Evolutionary conservation across 2,329 filamentous ascomycete genomes (phyloP).

Genomic region (Epichloe gansuensis): DNA sequence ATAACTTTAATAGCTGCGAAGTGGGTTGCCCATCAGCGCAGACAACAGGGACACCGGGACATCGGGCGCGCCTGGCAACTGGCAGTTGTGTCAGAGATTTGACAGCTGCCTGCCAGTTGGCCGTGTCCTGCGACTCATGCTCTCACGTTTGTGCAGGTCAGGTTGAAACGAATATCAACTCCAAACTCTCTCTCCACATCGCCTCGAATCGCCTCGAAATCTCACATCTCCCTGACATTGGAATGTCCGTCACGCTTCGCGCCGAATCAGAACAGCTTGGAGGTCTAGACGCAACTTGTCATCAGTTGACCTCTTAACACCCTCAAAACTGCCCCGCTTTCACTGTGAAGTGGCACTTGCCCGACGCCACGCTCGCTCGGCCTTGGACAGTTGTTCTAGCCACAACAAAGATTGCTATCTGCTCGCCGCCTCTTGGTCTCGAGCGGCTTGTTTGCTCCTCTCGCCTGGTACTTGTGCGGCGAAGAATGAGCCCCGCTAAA

Average conservation of each 20-base stretch:
- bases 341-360: neutral
- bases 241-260: neutral
- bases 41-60: neutral
- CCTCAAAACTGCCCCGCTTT: constrained; percentile 3
- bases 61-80: neutral
- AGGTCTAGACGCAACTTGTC: neutral
- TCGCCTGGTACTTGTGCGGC: neutral
- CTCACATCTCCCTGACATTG: neutral
- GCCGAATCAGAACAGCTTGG: neutral
- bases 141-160: neutral
- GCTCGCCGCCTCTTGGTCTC: neutral
- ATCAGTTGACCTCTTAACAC: neutral
- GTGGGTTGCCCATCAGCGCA: neutral
- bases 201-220: neutral
- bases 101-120: constrained; percentile 2
- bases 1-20: neutral
- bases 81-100: neutral
- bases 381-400: neutral
- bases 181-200: neutral
- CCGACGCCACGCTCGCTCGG: constrained; percentile 2
- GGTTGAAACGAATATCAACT: neutral
- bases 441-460: neutral
- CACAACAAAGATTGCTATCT: constrained; percentile 1
- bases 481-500: constrained; percentile 9
- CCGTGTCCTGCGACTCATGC: neutral